Base-by-base conservation (phyloP, 768 basidiomycete genomes). In the Daedaleopsis sinensis region DNA sequence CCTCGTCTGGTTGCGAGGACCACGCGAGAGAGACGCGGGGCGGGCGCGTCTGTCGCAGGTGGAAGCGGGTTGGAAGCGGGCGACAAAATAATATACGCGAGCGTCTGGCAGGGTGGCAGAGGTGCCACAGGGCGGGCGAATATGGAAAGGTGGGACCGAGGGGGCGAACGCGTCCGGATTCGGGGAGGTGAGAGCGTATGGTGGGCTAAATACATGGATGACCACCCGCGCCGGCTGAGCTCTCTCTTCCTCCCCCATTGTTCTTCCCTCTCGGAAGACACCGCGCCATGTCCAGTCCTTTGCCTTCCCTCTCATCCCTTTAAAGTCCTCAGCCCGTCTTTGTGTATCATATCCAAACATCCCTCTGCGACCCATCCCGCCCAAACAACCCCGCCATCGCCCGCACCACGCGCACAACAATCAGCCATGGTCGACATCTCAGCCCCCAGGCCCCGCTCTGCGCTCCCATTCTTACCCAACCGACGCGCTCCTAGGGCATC, bases 241-340 rank as follows among this genome's bases (percentile, higher is more conserved):
- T 50, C 63, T 57, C 61, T 63, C 53, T 50, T 57, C 39, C 32
- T n/a, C 57, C 61, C 63, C 66, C 64, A 67, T 65, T 65, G 57
- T 67, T 59, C 66, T 63, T 49, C 49, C 52, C 42, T 59, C 60
- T 58, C 61, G 59, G 57, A 21, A 24, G 38, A 35, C 44, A 49
- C 59, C 62, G 59, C 58, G 50, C 58, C 59, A 72, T 70, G 71
- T 47, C 59, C 61, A 43, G 44, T 65, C 63, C 52, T 68, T 59
- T 44, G 49, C 57, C 52, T 49, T 64, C 68, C 63, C 49, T 44
- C 67, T 57, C 36, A 54, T 59, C 66, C 71, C 61, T 67, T 70
- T 72, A 72, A 74, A 73, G 62, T 67, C 70, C 65, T 55, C 21
- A 75, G 53, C 58, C 70, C 77, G 73, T 75, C 73, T 61, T 69